Evolutionary conservation across 441 rosid species (phyloP).

Genomic region (Adansonia rubrostipa): DNA sequence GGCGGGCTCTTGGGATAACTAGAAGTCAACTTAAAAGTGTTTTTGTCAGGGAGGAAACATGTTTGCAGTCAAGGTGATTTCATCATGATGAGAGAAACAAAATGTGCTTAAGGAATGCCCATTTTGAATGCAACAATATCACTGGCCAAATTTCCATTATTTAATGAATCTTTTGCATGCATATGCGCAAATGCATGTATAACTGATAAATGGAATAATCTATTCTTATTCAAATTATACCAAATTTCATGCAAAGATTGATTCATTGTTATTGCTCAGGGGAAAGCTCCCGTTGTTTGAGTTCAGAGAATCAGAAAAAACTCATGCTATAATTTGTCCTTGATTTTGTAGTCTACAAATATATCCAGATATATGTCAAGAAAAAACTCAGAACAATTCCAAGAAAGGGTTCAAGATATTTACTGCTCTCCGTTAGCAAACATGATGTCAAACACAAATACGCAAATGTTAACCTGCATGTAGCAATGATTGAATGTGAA

Average conservation of each 20-base stretch:
- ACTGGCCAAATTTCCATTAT: conserved; percentile 9
- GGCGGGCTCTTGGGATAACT: neutral
- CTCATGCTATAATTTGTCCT: neutral
- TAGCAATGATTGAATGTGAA: conserved; percentile 16
- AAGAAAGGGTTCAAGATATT: conserved; percentile 39
- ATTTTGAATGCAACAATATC: neutral
- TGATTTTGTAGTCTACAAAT: conserved; percentile 1
- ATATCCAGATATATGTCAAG: neutral
- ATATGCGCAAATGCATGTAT: neutral
- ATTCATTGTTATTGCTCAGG: neutral
- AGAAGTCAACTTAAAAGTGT: neutral
- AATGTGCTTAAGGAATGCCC: conserved; percentile 6
- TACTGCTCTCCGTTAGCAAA: conserved; percentile 85
- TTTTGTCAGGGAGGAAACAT: neutral
- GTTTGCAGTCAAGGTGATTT: conserved; percentile 10
- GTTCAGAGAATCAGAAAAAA: conserved; percentile 8
- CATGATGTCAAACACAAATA: conserved; percentile 88
- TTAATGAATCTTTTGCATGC: conserved; percentile 6
- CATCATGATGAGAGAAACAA: conserved; percentile 1
- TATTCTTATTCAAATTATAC: conserved; percentile 13
- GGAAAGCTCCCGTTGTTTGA: conserved; percentile 10
- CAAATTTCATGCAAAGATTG: neutral
- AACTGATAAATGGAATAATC: neutral
- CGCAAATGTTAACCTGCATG: conserved; percentile 79
- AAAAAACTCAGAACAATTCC: neutral